These are phyloP conservation scores for Oryza meridionalis DNA, from an alignment of 176 grass and related monocot species.

Conservation along the genomic window DNA sequence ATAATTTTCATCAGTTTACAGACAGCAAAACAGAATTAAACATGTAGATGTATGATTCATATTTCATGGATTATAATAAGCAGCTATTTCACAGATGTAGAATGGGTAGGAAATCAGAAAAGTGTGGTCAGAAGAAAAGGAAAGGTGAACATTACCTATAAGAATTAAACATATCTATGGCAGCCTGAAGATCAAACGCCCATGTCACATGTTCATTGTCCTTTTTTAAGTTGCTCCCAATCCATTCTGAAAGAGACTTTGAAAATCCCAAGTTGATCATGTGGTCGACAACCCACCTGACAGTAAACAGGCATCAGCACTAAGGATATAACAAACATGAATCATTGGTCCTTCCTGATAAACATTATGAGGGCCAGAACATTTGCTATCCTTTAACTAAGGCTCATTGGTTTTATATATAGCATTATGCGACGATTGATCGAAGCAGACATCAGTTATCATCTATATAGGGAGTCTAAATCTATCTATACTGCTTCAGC, in stretches of 20 bases:
- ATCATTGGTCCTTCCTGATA: conserved; percentile 14
- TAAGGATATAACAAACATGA: conserved; percentile 9
- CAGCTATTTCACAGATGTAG: not conserved
- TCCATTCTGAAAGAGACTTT: conserved; percentile 88
- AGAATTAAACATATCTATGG: conserved; percentile 93
- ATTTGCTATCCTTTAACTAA: conserved; percentile 21
- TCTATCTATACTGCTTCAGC: not conserved
- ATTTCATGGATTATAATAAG: not conserved
- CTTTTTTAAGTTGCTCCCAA: conserved; percentile 88
- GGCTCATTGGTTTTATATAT: not conserved
- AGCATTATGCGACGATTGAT: not conserved
- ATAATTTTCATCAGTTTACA: not conserved
- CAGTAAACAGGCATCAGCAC: conserved; percentile 21
- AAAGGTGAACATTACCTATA: conserved; percentile 57
- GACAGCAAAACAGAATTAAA: not conserved
- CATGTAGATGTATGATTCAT: not conserved
- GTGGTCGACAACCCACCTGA: conserved; percentile 93
- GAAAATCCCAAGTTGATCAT: conserved; percentile 91
- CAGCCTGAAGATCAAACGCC: conserved; percentile 87
- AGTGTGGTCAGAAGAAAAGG: not conserved
- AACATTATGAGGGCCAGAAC: conserved; percentile 1
- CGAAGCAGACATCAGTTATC: conserved; percentile 3
- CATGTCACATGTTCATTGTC: conserved; percentile 69
- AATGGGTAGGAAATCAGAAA: not conserved
- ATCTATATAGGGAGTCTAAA: conserved; percentile 7